Conservation (phyloP, 1,284 basidiomycete species). For the Neolentinus lepideus region DNA sequence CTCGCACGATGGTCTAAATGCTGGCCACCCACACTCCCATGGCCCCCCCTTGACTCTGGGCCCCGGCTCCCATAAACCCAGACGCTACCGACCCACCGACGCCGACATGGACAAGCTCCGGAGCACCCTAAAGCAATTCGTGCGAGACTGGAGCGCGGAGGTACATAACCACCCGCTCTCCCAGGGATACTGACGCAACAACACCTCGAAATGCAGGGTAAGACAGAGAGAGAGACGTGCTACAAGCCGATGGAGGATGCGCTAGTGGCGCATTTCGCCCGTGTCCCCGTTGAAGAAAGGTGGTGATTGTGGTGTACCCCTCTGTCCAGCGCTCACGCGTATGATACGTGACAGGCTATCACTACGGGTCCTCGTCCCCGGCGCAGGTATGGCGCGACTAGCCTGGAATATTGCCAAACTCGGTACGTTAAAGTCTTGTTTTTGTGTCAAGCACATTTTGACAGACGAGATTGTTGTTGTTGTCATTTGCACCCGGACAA, state of each 20-base stretch:
- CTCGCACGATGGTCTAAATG: constrained; percentile 15
- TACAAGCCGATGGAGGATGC: constrained; percentile 80
- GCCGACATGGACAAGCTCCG: constrained; percentile 83
- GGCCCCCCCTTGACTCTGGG: constrained; percentile 11
- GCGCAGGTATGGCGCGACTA: constrained; percentile 80
- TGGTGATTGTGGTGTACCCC: constrained; percentile 15
- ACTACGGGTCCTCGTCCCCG: constrained; percentile 79
- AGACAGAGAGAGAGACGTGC: constrained; percentile 65
- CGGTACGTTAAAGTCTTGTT: constrained; percentile 34
- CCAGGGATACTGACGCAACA: neutral
- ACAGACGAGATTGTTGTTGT: too few species aligned
- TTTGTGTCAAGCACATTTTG: constrained; percentile 8
- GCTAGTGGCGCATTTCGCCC: constrained; percentile 54
- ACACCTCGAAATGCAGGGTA: constrained; percentile 41
- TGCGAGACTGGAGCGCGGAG: constrained; percentile 85
- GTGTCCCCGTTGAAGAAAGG: constrained; percentile 48
- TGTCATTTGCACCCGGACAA: neutral
- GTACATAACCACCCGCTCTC: constrained; percentile 26
- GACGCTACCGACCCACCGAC: constrained; percentile 46
- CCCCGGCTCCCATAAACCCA: neutral
- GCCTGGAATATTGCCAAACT: constrained; percentile 81
- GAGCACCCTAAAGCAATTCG: constrained; percentile 86
- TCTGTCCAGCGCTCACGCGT: neutral
- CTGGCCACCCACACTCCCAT: constrained; percentile 24
- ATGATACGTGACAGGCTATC: constrained; percentile 31